Evolutionary conservation across 2,329 filamentous ascomycete genomes (phyloP), one percentile per base, ranked within the genome.

Genomic region (Cryoendolithus antarcticus): DNA sequence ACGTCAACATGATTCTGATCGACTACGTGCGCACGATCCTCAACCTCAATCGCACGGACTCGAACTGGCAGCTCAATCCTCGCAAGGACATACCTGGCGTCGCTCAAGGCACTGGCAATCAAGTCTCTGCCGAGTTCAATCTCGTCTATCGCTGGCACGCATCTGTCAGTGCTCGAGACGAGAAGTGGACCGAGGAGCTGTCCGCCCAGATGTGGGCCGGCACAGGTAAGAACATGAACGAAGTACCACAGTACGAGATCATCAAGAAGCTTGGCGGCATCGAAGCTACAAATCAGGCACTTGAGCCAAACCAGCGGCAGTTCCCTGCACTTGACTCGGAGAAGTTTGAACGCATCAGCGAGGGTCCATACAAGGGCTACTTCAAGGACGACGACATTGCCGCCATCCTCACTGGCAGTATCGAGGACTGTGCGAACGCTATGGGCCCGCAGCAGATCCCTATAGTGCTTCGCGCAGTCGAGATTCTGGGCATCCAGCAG

Each of bases 381-480:
- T 78, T 75, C 49, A 61, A 67, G 30, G 73, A 80, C 40, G 67
- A 71, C 29, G 67, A 76, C n/a, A 61, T 80, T 9, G 72, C 70
- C 1, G 58, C 62, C 1, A 65, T 76, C 10, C 63, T 79, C n/a
- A 67, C 66, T 15, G 64, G 67, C 24, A 63, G 70, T n/a, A 75
- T 78, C 53, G 71, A 79, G 13, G 74, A 79, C 41, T 70, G 71
- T 28, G 72, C 73, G 2, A 74, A 73, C 27, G 62, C 65, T 4
- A 78, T 77, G 46, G 76, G 76, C 1, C 69, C 75, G 2, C 66
- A 67, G 9, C 74, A 72, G 50, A 67, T 80, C 1, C 75, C 76
- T 3, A 66, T 65, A 30, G 66, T 70, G 1, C 68, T 81, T 49
- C 73, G 69, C 48, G 63, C 67, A 1, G 67, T 80, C n/a, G 77